Conservation (phyloP, 306 rosid species). For the Cucumis hystrix region DNA sequence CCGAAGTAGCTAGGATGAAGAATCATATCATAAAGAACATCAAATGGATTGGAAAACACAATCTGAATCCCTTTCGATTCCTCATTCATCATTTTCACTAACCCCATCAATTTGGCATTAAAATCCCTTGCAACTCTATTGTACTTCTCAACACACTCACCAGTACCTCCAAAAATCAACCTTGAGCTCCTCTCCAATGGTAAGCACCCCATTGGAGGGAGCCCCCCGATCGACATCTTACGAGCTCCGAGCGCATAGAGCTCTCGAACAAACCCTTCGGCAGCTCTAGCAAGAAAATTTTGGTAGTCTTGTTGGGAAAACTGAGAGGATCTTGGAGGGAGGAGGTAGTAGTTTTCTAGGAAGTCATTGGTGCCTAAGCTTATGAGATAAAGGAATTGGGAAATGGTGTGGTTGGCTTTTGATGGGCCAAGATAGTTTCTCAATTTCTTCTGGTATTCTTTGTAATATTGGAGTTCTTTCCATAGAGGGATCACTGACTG, state of each 20-base stretch:
- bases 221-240: conserved; percentile 30
- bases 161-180: conserved; percentile 10
- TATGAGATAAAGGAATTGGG: conserved; percentile 30
- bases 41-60: conserved; percentile 28
- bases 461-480: conserved; percentile 44
- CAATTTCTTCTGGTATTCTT: conserved; percentile 31
- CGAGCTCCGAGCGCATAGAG: conserved; percentile 30
- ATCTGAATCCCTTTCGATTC: conserved; percentile 17
- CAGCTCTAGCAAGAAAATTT: conserved; percentile 20
- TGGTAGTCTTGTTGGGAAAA: conserved; percentile 37
- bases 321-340: conserved; percentile 22
- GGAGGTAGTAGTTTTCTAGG: conserved; percentile 32
- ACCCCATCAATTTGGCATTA: conserved; percentile 26
- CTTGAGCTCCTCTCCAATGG: conserved; percentile 41
- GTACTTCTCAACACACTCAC: conserved; percentile 21
- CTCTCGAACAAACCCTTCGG: conserved; percentile 18
- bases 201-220: conserved; percentile 58
- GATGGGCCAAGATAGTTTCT: conserved; percentile 28
- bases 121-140: conserved; percentile 29
- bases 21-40: conserved; percentile 26
- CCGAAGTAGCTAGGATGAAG: conserved; percentile 25
- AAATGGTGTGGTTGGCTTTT: conserved; percentile 22
- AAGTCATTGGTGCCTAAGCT: conserved; percentile 59
- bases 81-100: conserved; percentile 15
- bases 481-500: conserved; percentile 54